phyloP scores from a whole-genome alignment of 1,284 basidiomycete species.

The Malassezia restricta region DNA sequence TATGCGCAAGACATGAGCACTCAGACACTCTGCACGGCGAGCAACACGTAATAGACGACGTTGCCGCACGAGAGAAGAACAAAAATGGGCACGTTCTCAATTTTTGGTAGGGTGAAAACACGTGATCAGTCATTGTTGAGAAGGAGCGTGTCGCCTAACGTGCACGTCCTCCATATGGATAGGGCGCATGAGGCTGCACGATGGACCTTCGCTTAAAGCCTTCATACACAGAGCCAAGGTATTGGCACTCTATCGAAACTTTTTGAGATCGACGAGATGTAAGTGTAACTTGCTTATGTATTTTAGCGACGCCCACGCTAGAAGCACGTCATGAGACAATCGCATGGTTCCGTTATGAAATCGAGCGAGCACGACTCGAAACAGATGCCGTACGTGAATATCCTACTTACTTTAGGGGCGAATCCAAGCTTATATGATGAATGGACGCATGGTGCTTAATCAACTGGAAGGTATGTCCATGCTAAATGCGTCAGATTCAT shows the following conservation, averaged over 20 bases:
- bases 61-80: slow-evolving; percentile 16
- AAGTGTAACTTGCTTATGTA: not conserved
- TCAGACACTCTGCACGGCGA: not conserved
- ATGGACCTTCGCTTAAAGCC: slow-evolving; percentile 1
- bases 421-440: slow-evolving; percentile 6
- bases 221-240: slow-evolving; percentile 8
- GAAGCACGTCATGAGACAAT: slow-evolving; percentile 11
- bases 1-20: not conserved
- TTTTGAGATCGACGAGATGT: slow-evolving; percentile 10
- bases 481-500: not conserved
- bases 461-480: not conserved
- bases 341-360: slow-evolving; percentile 12
- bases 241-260: slow-evolving; percentile 4
- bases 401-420: not conserved
- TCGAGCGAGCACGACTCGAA: slow-evolving; percentile 6
- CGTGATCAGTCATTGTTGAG: not conserved
- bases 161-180: too few species aligned
- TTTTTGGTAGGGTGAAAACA: not conserved
- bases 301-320: not conserved
- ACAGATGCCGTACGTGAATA: slow-evolving; percentile 2
- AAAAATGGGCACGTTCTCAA: not conserved
- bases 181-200: not conserved
- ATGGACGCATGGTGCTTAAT: slow-evolving; percentile 7
- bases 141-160: too few species aligned
- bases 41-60: slow-evolving; percentile 18